These are phyloP conservation scores for Boletus sp. DNA, from an alignment of 768 basidiomycete species.

Conservation along the genomic window DNA sequence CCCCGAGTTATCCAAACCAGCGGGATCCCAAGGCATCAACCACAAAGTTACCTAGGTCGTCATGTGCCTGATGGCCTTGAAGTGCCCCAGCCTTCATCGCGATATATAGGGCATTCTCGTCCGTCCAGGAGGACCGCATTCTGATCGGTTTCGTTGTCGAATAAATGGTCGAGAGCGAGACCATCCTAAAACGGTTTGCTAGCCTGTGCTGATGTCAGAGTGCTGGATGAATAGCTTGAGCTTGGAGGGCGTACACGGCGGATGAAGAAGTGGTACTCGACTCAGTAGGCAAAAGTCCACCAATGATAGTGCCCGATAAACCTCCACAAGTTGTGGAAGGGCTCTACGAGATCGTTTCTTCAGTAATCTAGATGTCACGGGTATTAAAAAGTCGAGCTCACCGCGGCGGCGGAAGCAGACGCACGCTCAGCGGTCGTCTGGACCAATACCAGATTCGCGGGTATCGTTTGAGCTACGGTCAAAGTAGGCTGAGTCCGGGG, in stretches of 20 bases:
- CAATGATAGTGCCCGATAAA: conserved; percentile 9
- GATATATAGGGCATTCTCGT: conserved; percentile 78
- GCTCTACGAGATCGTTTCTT: conserved; percentile 11
- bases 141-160: conserved; percentile 65
- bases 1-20: conserved; percentile 94
- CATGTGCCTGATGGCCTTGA: conserved; percentile 88
- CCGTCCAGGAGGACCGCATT: conserved; percentile 93
- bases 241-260: conserved; percentile 13
- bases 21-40: conserved; percentile 90
- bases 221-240: conserved; percentile 15
- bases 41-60: conserved; percentile 95
- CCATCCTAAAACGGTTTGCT: conserved; percentile 55
- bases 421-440: conserved; percentile 12
- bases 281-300: conserved; percentile 11
- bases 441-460: neutral
- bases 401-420: conserved; percentile 19
- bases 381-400: conserved; percentile 10
- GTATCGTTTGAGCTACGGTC: conserved; percentile 11
- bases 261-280: conserved; percentile 23
- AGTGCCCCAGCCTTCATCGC: conserved; percentile 86
- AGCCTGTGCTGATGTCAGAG: conserved; percentile 11
- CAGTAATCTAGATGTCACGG: neutral
- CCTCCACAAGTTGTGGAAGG: conserved; percentile 9
- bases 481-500: conserved; percentile 2
- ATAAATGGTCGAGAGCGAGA: conserved; percentile 77